Percentiles rank a stretch among this genome's conserved stretches.
Evolutionary conservation across 2,329 filamentous ascomycete species (phyloP).

Genomic region (Cladosporium sphaerospermum): DNA sequence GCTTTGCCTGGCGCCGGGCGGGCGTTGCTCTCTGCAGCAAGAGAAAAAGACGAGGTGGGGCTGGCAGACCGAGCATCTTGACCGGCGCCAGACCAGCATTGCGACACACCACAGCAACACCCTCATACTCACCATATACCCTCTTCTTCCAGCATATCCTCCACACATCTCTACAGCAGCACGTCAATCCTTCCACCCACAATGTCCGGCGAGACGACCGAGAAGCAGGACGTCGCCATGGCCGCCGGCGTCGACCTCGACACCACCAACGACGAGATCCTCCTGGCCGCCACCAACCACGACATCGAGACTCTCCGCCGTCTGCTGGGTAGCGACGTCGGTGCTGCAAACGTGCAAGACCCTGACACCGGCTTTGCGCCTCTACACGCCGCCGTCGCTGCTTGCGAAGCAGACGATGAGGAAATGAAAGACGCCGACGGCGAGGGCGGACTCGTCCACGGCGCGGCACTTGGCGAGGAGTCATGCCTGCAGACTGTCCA

Average conservation of each 20-base stretch:
- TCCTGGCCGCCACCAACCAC: constrained; percentile 61
- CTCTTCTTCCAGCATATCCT: too few relatives aligned
- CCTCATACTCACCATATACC: too few relatives aligned
- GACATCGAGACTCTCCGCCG: constrained; percentile 61
- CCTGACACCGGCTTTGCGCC: constrained; percentile 79
- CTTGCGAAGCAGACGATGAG: constrained; percentile 41
- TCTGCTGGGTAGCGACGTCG: constrained; percentile 52
- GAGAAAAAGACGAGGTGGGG: too few relatives aligned
- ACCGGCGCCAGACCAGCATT: too few relatives aligned
- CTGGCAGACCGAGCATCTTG: too few relatives aligned
- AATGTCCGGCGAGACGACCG: constrained; percentile 7
- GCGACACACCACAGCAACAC: too few relatives aligned
- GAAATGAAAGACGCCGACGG: constrained; percentile 23
- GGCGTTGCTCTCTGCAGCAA: too few relatives aligned
- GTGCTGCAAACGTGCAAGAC: constrained; percentile 70
- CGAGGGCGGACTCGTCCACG: constrained; percentile 30
- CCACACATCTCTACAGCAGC: too few relatives aligned
- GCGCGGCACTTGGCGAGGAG: constrained; percentile 40
- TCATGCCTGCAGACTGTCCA: constrained; percentile 62
- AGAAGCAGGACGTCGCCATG: constrained; percentile 14
- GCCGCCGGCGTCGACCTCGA: constrained; percentile 34
- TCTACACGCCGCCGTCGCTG: constrained; percentile 81
- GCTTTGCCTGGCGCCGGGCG: too few relatives aligned
- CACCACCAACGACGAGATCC: constrained; percentile 51
- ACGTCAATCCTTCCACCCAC: background rate